Base-by-base conservation (phyloP, 495 filamentous ascomycete species). In the Hypoxylon rickii region DNA sequence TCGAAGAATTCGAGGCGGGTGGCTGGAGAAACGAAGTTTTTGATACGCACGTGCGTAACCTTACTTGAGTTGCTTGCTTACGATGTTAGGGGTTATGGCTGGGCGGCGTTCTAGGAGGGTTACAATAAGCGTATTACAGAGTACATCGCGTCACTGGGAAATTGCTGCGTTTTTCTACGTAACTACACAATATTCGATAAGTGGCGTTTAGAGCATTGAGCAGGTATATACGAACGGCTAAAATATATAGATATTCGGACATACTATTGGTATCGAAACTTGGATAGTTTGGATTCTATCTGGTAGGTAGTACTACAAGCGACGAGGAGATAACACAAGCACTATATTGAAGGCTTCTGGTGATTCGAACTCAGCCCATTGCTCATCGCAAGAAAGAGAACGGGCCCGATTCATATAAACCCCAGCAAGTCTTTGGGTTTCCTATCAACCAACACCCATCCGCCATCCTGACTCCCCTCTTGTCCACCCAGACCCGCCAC, bases 21-120 rank as follows among this genome's bases (percentile, higher is more conserved):
- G 89, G 89, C 0, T 96, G 92, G 93, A 76, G 88, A 34, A 96
- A 96, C 71, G 85, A 81, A 32, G 85, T 96, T 13, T 96, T 97
- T 70, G 84, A 94, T 70, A 81, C 91, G 5, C 76, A 74, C 15
- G 68, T 72, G 20, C 44, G 41, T 36, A 44, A 50, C 19, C 16
- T 56, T 32, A 36, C 48, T 2, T 68, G 40, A 53, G 33, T 12
- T 17, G 7, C 11, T 15, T 7, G 10, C 21, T n/a, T n/a, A n/a
- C 18, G 8, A 8, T 24, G 6, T 19, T 29, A 29, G n/a, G 7
- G 12, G 10, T 31, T 43, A 20, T 1, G 21, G 21, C 13, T 24
- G 16, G 17, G 11, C 29, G 49, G 56, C 31, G 56, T 54, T 55
- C 19, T 38, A 16, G 22, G 32, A 15, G 17, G 26, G 34, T 46